A percentile compares a stretch with the other conserved stretches of the same genome.
Evolutionary conservation across 2,329 filamentous ascomycete genomes (phyloP).

Genomic region (Sclerotinia trifoliorum): DNA sequence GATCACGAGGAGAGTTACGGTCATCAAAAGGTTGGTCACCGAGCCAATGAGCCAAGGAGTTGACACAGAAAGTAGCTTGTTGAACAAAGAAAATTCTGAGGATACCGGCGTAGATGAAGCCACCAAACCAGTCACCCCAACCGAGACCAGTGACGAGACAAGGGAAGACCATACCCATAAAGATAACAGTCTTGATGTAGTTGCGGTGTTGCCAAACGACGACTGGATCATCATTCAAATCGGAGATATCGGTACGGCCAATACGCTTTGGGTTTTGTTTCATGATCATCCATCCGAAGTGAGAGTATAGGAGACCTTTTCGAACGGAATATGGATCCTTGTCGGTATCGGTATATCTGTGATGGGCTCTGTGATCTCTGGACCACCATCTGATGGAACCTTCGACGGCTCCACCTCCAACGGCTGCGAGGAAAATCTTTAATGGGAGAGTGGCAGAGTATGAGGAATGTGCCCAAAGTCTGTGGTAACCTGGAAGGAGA

Average conservation of each 20-base stretch:
- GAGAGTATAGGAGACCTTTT: conserved; percentile 81
- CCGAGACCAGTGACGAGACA: conserved; percentile 71
- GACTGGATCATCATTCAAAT: conserved; percentile 81
- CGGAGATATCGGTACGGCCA: conserved; percentile 83
- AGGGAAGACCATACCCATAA: conserved; percentile 76
- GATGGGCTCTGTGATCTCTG: conserved; percentile 80
- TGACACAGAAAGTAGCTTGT: conserved; percentile 91
- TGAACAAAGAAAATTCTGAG: conserved; percentile 87
- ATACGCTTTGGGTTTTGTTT: conserved; percentile 91
- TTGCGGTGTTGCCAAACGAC: conserved; percentile 87
- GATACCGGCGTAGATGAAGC: conserved; percentile 82
- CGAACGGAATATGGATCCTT: conserved; percentile 90
- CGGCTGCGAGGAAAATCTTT: conserved; percentile 77
- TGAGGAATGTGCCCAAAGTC: conserved; percentile 82
- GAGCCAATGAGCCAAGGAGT: conserved; percentile 87
- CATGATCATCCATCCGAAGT: conserved; percentile 89
- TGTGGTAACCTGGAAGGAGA: conserved; percentile 61
- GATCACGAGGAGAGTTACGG: conserved; percentile 86
- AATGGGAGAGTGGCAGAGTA: conserved; percentile 76
- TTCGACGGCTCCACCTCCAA: conserved; percentile 79
- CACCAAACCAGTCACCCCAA: conserved; percentile 80
- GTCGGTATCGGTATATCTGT: conserved; percentile 88
- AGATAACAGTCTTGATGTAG: conserved; percentile 76
- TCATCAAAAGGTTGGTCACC: conserved; percentile 91
- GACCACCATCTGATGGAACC: conserved; percentile 90